Evolutionary conservation across 2,329 filamentous ascomycete genomes (phyloP).

Genomic region (Colletotrichum destructivum): DNA sequence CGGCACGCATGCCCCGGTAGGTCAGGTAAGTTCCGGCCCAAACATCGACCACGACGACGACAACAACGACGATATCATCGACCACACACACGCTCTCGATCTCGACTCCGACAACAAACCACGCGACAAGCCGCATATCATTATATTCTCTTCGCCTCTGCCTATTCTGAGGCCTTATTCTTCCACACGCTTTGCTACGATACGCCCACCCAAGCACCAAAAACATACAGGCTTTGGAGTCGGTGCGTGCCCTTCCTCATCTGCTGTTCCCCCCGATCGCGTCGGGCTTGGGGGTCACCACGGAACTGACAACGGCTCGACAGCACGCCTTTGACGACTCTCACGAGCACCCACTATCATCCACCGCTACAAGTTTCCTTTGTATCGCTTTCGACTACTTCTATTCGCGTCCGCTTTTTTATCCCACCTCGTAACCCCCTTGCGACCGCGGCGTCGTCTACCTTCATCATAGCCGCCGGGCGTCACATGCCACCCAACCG

Average conservation of each 20-base stretch:
- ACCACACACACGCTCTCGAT: constrained; percentile 6
- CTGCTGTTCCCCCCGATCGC: constrained; percentile 11
- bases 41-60: constrained; percentile 27
- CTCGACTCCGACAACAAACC: constrained; percentile 14
- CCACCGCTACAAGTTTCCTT: constrained; percentile 25
- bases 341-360: constrained; percentile 36
- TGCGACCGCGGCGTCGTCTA: constrained; percentile 10
- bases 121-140: constrained; percentile 22
- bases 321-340: constrained; percentile 34
- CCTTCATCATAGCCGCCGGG: constrained; percentile 9
- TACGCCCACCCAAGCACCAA: constrained; percentile 17
- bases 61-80: constrained; percentile 1
- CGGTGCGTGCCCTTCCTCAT: constrained; percentile 25
- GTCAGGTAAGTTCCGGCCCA: constrained; percentile 11
- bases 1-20: constrained; percentile 12
- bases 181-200: constrained; percentile 5
- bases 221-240: constrained; percentile 21
- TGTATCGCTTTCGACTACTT: constrained; percentile 34
- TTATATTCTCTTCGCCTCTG: constrained; percentile 28
- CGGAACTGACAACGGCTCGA: constrained; percentile 21
- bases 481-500: constrained; percentile 35
- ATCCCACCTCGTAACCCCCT: constrained; percentile 7
- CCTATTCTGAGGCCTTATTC: not conserved
- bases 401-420: constrained; percentile 32
- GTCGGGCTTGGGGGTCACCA: not conserved